These are phyloP conservation scores for Quercus bicolor DNA, from an alignment of 306 rosid genomes.

Conservation along the genomic window DNA sequence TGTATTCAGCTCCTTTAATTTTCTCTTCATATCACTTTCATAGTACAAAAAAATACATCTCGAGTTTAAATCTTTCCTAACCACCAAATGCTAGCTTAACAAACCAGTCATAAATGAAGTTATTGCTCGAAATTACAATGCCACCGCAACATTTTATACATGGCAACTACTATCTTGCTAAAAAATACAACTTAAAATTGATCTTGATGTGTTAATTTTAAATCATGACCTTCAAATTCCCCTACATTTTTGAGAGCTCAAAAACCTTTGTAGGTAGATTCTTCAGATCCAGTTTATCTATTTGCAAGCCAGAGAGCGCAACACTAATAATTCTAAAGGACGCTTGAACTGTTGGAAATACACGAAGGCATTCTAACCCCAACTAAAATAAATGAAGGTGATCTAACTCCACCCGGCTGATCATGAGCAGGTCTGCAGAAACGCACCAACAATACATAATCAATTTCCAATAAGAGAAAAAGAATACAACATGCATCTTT, in stretches of 20 bases:
- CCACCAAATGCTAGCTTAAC: neutral
- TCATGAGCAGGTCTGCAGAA: conserved; percentile 79
- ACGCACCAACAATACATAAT: conserved; percentile 1
- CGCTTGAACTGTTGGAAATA: conserved; percentile 79
- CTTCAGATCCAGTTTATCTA: conserved; percentile 76
- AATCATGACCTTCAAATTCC: conserved; percentile 69
- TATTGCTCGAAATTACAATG: neutral
- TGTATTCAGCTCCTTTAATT: no score
- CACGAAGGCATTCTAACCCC: conserved; percentile 72
- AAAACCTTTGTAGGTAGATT: conserved; percentile 74
- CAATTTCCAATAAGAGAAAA: conserved; percentile 1
- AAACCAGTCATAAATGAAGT: neutral
- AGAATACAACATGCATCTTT: neutral
- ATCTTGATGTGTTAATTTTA: neutral
- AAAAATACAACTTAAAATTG: neutral
- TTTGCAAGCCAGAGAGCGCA: conserved; percentile 83
- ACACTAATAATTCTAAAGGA: conserved; percentile 77
- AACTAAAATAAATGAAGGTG: conserved; percentile 75
- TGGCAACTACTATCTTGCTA: neutral
- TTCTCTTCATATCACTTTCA: no score
- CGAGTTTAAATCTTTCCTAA: neutral
- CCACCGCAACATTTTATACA: neutral
- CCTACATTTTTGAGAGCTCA: conserved; percentile 80
- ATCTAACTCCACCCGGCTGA: conserved; percentile 66
- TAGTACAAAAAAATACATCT: neutral